A percentile compares a stretch with the other conserved stretches of the same genome.
Conservation (phyloP, 129 eudicot species). For the Artemisia tridentata region DNA sequence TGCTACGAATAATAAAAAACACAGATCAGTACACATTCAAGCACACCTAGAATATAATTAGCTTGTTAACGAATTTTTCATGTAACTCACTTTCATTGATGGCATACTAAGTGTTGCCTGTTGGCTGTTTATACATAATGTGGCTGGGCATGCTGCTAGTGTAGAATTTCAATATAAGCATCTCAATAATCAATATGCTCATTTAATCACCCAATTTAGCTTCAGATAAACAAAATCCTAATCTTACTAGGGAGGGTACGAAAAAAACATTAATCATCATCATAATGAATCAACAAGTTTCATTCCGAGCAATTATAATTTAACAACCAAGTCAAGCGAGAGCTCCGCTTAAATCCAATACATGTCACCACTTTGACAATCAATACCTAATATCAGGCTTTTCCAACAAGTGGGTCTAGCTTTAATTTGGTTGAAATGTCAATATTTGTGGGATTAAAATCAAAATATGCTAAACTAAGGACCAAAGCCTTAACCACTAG, state of each 20-base stretch:
- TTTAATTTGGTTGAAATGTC: too few relatives aligned
- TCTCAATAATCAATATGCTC: conserved; percentile 4
- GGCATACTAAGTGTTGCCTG: too few relatives aligned
- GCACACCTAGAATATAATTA: conserved; percentile 5
- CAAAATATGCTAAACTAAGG: too few relatives aligned
- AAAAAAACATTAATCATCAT: neutral
- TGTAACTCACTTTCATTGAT: too few relatives aligned
- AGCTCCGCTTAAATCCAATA: neutral
- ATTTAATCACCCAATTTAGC: neutral
- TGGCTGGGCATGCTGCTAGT: neutral
- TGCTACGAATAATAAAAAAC: neutral
- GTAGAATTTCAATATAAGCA: neutral
- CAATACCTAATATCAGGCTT: too few relatives aligned
- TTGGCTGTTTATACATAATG: too few relatives aligned
- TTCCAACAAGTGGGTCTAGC: too few relatives aligned
- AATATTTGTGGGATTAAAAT: too few relatives aligned
- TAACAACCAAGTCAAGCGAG: neutral
- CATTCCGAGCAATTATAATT: too few relatives aligned
- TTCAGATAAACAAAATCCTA: conserved; percentile 10
- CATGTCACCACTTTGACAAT: too few relatives aligned
- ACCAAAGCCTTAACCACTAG: too few relatives aligned
- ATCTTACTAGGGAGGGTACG: neutral
- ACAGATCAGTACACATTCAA: neutral
- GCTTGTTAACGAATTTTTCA: neutral
- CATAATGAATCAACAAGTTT: neutral